Conservation (phyloP, 2,329 filamentous ascomycete species). For the Neopestalotiopsis rosae region DNA sequence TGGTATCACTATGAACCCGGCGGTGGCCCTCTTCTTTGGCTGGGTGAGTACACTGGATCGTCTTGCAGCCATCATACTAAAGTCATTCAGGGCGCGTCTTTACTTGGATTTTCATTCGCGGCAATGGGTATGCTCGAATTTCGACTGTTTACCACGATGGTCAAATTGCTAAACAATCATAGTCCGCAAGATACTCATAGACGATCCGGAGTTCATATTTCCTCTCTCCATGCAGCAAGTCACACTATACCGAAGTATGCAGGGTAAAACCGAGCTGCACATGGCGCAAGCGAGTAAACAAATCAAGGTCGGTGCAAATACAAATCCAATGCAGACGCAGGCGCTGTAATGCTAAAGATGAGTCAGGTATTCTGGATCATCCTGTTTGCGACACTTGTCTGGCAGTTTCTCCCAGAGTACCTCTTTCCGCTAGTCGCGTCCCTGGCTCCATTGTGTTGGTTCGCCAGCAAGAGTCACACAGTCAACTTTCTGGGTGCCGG, state of each 20-base stretch:
- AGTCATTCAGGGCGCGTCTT: not conserved
- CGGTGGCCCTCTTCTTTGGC: conserved; percentile 65
- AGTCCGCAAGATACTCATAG: conserved; percentile 12
- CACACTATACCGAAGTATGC: conserved; percentile 12
- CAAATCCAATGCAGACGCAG: not conserved
- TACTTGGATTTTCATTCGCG: conserved; percentile 15
- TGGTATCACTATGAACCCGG: conserved; percentile 54
- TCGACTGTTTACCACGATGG: no score
- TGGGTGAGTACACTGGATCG: conserved; percentile 31
- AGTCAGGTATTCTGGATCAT: conserved; percentile 57
- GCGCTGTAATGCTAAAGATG: not conserved
- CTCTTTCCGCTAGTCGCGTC: conserved; percentile 65
- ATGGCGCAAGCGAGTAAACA: not conserved
- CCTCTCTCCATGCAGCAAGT: conserved; percentile 16
- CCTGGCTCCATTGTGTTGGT: conserved; percentile 67
- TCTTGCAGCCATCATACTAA: not conserved
- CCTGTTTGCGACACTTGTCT: conserved; percentile 57
- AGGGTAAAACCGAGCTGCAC: conserved; percentile 1
- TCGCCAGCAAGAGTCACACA: conserved; percentile 60
- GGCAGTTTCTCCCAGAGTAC: conserved; percentile 68
- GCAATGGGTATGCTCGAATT: conserved; percentile 6
- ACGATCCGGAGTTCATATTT: conserved; percentile 18
- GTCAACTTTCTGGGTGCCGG: conserved; percentile 67
- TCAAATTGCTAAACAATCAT: not conserved
- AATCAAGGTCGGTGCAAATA: not conserved